phyloP scores from a whole-genome alignment of 306 rosid species.

The Cucurbita moschata region DNA sequence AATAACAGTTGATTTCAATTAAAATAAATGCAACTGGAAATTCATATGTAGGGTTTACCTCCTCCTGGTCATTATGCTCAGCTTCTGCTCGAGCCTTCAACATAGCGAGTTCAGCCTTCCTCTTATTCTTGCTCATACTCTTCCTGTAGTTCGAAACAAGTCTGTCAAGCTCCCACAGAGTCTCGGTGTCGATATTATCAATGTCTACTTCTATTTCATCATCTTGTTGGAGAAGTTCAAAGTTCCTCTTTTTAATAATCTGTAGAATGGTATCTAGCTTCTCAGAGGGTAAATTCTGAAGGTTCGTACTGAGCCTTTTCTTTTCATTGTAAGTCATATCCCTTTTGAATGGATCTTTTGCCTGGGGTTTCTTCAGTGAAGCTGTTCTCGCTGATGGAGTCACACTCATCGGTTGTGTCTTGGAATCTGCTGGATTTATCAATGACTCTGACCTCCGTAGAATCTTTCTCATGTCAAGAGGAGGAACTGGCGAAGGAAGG shows the following conservation, averaged over 20 bases:
- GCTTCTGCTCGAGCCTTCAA: conserved; percentile 41
- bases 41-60: conserved; percentile 22
- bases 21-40: neutral
- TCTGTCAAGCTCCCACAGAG: conserved; percentile 95
- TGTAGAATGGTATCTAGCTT: conserved; percentile 73
- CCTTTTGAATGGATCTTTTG: conserved; percentile 81
- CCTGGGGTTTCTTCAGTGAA: conserved; percentile 84
- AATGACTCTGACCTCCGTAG: conserved; percentile 73
- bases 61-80: conserved; percentile 27
- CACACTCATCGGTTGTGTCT: conserved; percentile 31
- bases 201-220: conserved; percentile 94
- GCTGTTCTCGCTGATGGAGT: conserved; percentile 73
- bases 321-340: conserved; percentile 85
- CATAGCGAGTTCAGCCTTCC: conserved; percentile 66
- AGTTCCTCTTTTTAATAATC: conserved; percentile 65
- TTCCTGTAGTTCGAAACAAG: conserved; percentile 79
- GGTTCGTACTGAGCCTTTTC: conserved; percentile 73
- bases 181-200: conserved; percentile 76
- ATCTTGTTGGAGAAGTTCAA: conserved; percentile 53
- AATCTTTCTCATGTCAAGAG: conserved; percentile 68
- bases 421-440: conserved; percentile 24
- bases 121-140: conserved; percentile 81
- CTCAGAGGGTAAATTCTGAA: conserved; percentile 67
- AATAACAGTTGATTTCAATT: neutral
- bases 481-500: conserved; percentile 31